Conservation (phyloP, 345 rosid species). For the Populus alba region DNA sequence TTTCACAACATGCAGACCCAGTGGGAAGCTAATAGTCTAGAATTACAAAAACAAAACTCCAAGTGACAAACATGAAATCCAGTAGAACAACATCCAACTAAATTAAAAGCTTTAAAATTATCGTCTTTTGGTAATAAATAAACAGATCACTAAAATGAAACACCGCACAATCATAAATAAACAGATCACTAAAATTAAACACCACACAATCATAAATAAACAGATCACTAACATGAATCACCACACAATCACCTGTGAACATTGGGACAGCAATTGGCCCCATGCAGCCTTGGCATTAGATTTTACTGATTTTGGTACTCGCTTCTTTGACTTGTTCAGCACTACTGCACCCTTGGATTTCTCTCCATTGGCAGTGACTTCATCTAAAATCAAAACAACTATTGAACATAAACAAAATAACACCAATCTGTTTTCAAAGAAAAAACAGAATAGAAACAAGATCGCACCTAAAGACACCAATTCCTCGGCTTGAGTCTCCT, state of each 20-base stretch:
- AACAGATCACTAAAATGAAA: not conserved
- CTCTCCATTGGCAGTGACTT: slow-evolving; percentile 36
- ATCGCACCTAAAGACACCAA: slow-evolving; percentile 53
- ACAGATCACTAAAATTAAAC: not conserved
- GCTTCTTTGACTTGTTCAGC: slow-evolving; percentile 40
- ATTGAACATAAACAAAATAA: slow-evolving; percentile 3
- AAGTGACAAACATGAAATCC: not conserved
- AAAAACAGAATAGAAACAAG: slow-evolving; percentile 31
- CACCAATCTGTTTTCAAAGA: slow-evolving; percentile 2
- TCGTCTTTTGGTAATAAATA: not conserved
- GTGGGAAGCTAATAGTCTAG: not conserved
- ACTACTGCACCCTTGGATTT: slow-evolving; percentile 35
- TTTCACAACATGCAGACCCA: not conserved
- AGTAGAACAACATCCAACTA: too few relatives aligned
- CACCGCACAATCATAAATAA: not conserved
- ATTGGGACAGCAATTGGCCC: slow-evolving; percentile 92
- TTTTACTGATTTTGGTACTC: slow-evolving; percentile 31
- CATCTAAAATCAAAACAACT: slow-evolving; percentile 40
- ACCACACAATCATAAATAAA: not conserved
- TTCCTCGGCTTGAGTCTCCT: slow-evolving; percentile 47
- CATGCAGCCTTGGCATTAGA: slow-evolving; percentile 56
- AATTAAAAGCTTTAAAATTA: not conserved
- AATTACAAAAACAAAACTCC: not conserved
- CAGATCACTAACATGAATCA: not conserved
- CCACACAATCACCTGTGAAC: slow-evolving; percentile 52